Evolutionary conservation across 1,139 yeast genomes (phyloP), one percentile per base, ranked within the genome.

Genomic region (Nakaseomyces sp.): DNA sequence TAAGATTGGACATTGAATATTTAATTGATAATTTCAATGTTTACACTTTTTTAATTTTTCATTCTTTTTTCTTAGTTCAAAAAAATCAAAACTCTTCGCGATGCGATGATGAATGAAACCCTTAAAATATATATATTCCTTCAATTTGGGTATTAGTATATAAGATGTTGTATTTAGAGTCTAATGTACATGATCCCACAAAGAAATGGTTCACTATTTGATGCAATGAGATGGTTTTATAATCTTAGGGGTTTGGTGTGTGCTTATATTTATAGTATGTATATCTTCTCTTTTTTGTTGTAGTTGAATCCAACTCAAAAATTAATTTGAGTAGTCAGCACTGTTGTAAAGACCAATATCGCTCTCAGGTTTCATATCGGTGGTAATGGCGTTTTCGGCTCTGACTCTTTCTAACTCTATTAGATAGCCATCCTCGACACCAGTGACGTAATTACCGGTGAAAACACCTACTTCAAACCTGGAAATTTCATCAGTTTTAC

Each of bases 391-490:
- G 65, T 88, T 88, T 58, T 75, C 76, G 17, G 93, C 94, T 61
- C 97, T 77, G 46, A 87, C 78, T 51, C 74, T 71, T 64, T 89
- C 97, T 52, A 91, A 74, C 60, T 86, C 91, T 56, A 77, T 79
- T 47, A 91, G 66, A 64, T 91, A 89, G 44, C 77, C 76, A 57
- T 84, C 81, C 63, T 87, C 96, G 39, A 81, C 83, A 44, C 97
- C 97, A 15, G 98, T 91, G 50, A 91, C 79, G 64, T 91, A 91
- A 52, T 79, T 67, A 43, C 98, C 98, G 15, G 95, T 91, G 65
- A 91, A 91, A n/a, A 91, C 98, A 62, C 98, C 98, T 43, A 86
- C 91, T 68, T 91, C 98, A 59, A 88, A 91, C 38, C 68, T 65
- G 15, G 67, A 57, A 30, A 66, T 61, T 8, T 59, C 60, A 22